These are phyloP conservation scores for Neonectria hederae DNA, from an alignment of 2,329 filamentous ascomycete species.

Conservation along the genomic window DNA sequence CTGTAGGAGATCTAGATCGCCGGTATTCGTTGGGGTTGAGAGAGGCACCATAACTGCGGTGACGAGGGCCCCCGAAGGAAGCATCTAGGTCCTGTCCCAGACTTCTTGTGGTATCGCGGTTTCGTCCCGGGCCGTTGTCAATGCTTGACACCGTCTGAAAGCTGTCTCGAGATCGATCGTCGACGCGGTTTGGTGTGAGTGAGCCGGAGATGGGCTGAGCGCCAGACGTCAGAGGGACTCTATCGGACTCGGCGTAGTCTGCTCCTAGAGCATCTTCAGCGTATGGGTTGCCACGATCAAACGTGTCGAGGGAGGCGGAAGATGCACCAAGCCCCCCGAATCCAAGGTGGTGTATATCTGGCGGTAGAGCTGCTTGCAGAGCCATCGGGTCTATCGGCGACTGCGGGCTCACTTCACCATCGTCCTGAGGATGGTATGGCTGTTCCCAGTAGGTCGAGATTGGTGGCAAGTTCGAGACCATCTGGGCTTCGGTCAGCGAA, in stretches of 20 bases:
- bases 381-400: constrained; percentile 65
- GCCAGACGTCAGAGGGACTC: constrained; percentile 64
- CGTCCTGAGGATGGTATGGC: constrained; percentile 51
- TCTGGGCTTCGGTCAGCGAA: constrained; percentile 28
- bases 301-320: constrained; percentile 41
- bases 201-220: constrained; percentile 65
- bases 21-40: constrained; percentile 62
- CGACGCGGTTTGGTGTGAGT: constrained; percentile 52
- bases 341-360: constrained; percentile 54
- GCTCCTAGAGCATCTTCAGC: constrained; percentile 45
- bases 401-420: constrained; percentile 49
- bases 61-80: constrained; percentile 59
- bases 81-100: constrained; percentile 66
- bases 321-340: constrained; percentile 23
- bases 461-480: constrained; percentile 50
- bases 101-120: constrained; percentile 64
- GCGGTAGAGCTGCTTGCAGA: constrained; percentile 64
- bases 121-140: constrained; percentile 63
- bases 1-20: constrained; percentile 70
- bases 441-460: constrained; percentile 65
- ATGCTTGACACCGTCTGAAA: constrained; percentile 66
- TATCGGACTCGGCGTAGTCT: constrained; percentile 65
- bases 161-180: constrained; percentile 60
- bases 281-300: constrained; percentile 48
- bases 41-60: constrained; percentile 66